These are phyloP conservation scores for Fusarium bulbicola DNA, from an alignment of 2,329 filamentous ascomycete species.

Conservation along the genomic window DNA sequence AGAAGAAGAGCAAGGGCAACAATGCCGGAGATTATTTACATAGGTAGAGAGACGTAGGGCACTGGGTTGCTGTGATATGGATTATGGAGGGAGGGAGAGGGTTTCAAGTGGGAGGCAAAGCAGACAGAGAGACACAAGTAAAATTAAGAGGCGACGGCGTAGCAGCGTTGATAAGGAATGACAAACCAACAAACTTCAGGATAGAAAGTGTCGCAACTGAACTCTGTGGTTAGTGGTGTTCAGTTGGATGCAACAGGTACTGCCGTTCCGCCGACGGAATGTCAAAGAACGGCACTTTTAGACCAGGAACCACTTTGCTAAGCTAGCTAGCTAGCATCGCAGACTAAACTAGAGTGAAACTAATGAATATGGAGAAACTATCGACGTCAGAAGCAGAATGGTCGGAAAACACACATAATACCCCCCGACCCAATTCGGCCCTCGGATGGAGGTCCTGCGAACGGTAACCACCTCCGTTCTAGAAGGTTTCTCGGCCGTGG, in stretches of 20 bases:
- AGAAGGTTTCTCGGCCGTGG: constrained; percentile 22
- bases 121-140: background rate
- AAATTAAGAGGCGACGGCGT: background rate
- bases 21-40: constrained; percentile 35
- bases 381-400: constrained; percentile 12
- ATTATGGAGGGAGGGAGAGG: background rate
- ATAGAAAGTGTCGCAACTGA: background rate
- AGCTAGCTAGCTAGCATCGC: background rate
- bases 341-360: background rate
- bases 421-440: constrained; percentile 14
- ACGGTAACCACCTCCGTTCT: constrained; percentile 32
- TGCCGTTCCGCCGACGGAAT: constrained; percentile 25
- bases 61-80: background rate
- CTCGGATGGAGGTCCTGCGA: constrained; percentile 10
- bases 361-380: background rate
- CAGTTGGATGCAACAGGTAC: background rate
- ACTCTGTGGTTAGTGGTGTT: constrained; percentile 6
- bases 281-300: constrained; percentile 25
- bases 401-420: constrained; percentile 27
- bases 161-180: background rate
- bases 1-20: background rate
- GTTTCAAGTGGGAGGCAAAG: background rate
- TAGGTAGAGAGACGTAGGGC: background rate
- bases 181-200: background rate
- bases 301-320: constrained; percentile 23